phyloP scores from a whole-genome alignment of 1,284 basidiomycete species.

The Sporisorium exsertum region DNA sequence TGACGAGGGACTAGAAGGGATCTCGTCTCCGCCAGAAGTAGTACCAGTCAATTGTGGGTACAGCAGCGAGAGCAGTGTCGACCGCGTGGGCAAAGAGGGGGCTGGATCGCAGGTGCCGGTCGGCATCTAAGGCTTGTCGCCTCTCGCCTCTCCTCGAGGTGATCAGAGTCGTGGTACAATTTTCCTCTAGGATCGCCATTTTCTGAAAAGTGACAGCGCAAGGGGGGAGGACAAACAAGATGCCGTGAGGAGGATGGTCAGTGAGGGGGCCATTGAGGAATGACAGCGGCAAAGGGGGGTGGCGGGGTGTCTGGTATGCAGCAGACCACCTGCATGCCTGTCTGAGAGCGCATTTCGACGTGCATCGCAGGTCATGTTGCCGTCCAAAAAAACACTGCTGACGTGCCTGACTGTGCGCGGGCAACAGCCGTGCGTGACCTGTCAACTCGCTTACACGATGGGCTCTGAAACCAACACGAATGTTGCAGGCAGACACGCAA shows the following conservation, averaged over 20 bases:
- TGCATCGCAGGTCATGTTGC: conserved; percentile 12
- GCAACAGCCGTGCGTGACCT: conserved; percentile 17
- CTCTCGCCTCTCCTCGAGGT: not conserved
- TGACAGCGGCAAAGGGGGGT: conserved; percentile 22
- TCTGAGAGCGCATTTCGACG: conserved; percentile 22
- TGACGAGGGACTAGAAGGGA: not conserved
- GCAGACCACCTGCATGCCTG: conserved; percentile 10
- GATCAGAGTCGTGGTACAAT: not conserved
- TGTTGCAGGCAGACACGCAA: not conserved
- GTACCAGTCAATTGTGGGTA: not conserved
- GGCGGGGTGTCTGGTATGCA: not conserved
- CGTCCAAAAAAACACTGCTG: not conserved
- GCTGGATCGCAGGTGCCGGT: conserved; percentile 5
- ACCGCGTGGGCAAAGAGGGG: conserved; percentile 2
- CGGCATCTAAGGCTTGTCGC: conserved; percentile 1
- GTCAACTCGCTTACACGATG: conserved; percentile 14
- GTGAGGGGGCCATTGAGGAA: not conserved
- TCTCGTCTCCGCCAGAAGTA: not conserved
- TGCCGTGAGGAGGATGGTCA: not conserved
- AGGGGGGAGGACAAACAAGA: not conserved
- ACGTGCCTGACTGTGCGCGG: not conserved
- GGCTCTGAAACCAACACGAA: conserved; percentile 17
- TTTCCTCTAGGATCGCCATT: not conserved
- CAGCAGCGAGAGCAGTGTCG: conserved; percentile 1
- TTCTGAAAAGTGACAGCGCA: not conserved